phyloP scores from a whole-genome alignment of 1,284 basidiomycete species.

The Cutaneotrichosporon cyanovorans region DNA sequence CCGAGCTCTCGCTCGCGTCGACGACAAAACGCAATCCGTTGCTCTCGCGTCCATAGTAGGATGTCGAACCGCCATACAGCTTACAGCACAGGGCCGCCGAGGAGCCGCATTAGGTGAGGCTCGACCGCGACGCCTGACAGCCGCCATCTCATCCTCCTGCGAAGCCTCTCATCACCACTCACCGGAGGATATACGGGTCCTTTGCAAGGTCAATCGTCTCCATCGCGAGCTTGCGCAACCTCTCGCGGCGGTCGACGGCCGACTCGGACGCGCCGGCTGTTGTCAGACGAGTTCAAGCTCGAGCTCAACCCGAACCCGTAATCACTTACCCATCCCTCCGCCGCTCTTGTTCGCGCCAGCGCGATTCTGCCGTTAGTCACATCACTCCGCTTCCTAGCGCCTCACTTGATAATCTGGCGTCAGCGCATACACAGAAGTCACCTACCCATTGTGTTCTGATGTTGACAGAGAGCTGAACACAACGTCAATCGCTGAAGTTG shows the following conservation, averaged over 20 bases:
- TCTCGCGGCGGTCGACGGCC: slow-evolving; percentile 91
- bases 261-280: slow-evolving; percentile 56
- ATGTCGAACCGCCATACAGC: no score
- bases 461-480: background rate
- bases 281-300: background rate
- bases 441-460: slow-evolving; percentile 14
- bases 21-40: no score
- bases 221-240: slow-evolving; percentile 85
- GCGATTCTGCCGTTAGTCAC: slow-evolving; percentile 58
- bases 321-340: slow-evolving; percentile 63
- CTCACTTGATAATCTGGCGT: slow-evolving; percentile 42
- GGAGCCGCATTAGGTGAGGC: no score
- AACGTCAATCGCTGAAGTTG: background rate
- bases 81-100: no score
- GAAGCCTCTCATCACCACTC: slow-evolving; percentile 1
- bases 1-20: no score
- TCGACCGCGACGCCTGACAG: background rate
- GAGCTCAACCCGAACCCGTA: background rate
- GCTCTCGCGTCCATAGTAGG: no score
- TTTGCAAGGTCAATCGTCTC: slow-evolving; percentile 96
- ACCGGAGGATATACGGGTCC: slow-evolving; percentile 93
- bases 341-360: slow-evolving; percentile 93
- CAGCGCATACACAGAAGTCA: background rate
- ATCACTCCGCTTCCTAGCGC: background rate
- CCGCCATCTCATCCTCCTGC: background rate